Conservation (phyloP, 495 filamentous ascomycete genomes). For the Penicillium odoratum region DNA sequence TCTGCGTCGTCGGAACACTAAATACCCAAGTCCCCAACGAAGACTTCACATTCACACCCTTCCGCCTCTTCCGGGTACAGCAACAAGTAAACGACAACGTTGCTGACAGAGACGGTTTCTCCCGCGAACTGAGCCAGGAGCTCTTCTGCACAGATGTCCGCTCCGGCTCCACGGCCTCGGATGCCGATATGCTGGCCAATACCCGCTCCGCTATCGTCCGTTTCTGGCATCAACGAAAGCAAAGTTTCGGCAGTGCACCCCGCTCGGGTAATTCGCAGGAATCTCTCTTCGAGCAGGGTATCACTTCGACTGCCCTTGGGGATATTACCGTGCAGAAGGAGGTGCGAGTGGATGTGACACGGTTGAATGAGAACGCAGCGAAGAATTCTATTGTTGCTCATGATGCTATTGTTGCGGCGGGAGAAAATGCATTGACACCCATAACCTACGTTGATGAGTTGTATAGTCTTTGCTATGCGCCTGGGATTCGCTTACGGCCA, state of each 20-base stretch:
- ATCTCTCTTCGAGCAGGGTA: constrained; percentile 23
- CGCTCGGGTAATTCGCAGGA: constrained; percentile 29
- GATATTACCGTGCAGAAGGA: constrained; percentile 58
- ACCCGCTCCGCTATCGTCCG: constrained; percentile 28
- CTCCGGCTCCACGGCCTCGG: constrained; percentile 21
- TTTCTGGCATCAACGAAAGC: constrained; percentile 36
- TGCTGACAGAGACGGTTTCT: constrained; percentile 52
- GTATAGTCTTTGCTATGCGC: constrained; percentile 44
- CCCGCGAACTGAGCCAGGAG: constrained; percentile 40
- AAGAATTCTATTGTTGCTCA: constrained; percentile 24
- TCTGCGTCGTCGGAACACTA: constrained; percentile 57
- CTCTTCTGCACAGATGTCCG: constrained; percentile 32
- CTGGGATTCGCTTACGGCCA: constrained; percentile 34
- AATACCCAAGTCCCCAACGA: constrained; percentile 40
- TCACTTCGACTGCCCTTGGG: constrained; percentile 28
- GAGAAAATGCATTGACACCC: constrained; percentile 25
- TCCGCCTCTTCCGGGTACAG: constrained; percentile 57
- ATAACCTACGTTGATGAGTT: constrained; percentile 45
- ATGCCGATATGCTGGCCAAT: constrained; percentile 28
- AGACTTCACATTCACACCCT: constrained; percentile 47
- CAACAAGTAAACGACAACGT: constrained; percentile 54
- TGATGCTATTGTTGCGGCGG: constrained; percentile 35
- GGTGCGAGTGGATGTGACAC: constrained; percentile 51
- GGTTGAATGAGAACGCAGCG: constrained; percentile 30
- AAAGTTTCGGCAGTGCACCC: background rate